Percentiles rank a stretch among this genome's conserved stretches.
Conservation (phyloP, 139 green algal genomes). For the Mesotaenium endlicherianum region DNA sequence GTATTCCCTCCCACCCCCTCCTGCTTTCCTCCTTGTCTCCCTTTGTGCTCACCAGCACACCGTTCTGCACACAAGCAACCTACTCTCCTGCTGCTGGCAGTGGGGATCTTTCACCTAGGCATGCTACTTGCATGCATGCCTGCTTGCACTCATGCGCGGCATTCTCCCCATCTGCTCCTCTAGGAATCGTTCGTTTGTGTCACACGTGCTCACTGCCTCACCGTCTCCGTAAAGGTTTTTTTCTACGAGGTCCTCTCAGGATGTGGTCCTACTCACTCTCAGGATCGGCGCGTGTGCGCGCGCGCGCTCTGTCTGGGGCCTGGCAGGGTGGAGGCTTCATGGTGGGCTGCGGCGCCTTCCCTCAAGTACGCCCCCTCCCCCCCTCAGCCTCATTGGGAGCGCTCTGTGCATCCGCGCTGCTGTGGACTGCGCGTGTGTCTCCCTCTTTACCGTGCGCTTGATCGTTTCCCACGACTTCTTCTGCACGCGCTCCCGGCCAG, state of each 20-base stretch:
- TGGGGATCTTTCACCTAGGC: background rate
- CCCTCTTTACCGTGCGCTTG: background rate
- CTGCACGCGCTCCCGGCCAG: too few species aligned
- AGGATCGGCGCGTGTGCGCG: background rate
- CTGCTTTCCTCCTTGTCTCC: background rate
- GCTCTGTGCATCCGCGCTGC: background rate
- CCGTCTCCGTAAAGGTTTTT: too few species aligned
- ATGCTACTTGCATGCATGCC: background rate
- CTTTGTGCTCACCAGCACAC: background rate
- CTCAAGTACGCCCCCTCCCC: background rate
- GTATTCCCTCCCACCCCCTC: background rate
- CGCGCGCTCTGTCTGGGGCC: background rate
- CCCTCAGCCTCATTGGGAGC: background rate
- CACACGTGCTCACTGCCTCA: background rate
- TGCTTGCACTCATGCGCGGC: background rate
- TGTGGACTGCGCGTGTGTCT: background rate
- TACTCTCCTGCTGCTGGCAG: too few species aligned
- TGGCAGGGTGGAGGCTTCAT: slow-evolving; percentile 17
- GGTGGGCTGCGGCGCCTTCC: background rate
- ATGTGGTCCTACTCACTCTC: background rate
- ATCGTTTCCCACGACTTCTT: background rate
- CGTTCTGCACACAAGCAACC: too few species aligned
- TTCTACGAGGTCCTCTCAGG: too few species aligned
- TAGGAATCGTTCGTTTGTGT: background rate
- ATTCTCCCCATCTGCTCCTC: slow-evolving; percentile 3